Percentiles rank a stretch among this genome's conserved stretches.
These are phyloP conservation scores for Apiospora malaysiana DNA, from an alignment of 2,329 filamentous ascomycete species.

Conservation along the genomic window DNA sequence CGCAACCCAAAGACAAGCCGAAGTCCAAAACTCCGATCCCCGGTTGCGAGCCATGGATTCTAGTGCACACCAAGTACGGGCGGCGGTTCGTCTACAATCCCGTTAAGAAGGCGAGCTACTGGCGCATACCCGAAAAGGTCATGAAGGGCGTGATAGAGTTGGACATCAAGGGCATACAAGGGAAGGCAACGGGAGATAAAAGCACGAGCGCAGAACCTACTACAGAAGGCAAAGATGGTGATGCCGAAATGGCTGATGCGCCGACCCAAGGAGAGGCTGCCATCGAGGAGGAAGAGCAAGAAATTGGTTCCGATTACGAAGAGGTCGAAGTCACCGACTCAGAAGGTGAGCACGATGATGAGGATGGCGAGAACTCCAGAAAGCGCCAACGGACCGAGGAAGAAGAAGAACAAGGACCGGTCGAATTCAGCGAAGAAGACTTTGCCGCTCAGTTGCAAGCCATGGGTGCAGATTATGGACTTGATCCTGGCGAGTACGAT, in stretches of 20 bases:
- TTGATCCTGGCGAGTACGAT: conserved; percentile 79
- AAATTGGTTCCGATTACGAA: conserved; percentile 77
- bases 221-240: conserved; percentile 26
- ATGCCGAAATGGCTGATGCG: conserved; percentile 44
- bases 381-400: conserved; percentile 57
- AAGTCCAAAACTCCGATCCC: conserved; percentile 81
- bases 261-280: conserved; percentile 52
- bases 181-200: conserved; percentile 50
- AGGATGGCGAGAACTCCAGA: conserved; percentile 54
- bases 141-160: conserved; percentile 77
- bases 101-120: conserved; percentile 86
- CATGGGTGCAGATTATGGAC: conserved; percentile 85
- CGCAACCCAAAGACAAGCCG: conserved; percentile 79
- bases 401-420: conserved; percentile 46
- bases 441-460: conserved; percentile 90
- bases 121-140: conserved; percentile 90
- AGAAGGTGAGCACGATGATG: conserved; percentile 52
- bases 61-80: conserved; percentile 92
- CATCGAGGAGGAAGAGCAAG: conserved; percentile 41
- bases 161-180: conserved; percentile 73
- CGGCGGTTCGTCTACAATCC: conserved; percentile 90
- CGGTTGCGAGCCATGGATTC: conserved; percentile 82
- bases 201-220: conserved; percentile 25
- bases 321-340: conserved; percentile 73
- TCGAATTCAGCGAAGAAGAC: conserved; percentile 93